These are phyloP conservation scores for Cercospora sp. DNA, from an alignment of 2,329 filamentous ascomycete genomes.

Conservation along the genomic window DNA sequence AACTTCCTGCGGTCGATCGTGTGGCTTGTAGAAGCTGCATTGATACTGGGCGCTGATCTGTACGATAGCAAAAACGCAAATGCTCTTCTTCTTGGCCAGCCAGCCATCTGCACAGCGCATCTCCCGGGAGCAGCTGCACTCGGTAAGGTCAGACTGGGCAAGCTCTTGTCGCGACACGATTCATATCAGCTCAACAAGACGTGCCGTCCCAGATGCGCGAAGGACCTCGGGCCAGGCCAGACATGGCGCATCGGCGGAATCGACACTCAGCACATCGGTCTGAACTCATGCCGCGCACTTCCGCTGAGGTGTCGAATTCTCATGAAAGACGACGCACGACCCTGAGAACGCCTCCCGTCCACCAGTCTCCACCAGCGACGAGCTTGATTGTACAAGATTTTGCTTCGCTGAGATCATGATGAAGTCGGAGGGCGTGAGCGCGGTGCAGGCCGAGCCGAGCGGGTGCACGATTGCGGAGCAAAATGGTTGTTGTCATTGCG, in stretches of 20 bases:
- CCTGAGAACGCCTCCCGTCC: not conserved
- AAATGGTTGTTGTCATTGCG: not conserved
- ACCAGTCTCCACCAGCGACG: not conserved
- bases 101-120: not conserved
- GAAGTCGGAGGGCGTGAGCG: not conserved
- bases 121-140: not conserved
- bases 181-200: not conserved
- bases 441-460: not conserved
- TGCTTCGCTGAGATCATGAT: constrained; percentile 1
- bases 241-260: not conserved
- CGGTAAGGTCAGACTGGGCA: not conserved
- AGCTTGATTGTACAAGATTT: not conserved
- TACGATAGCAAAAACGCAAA: not conserved
- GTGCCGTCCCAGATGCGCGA: not conserved
- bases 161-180: not conserved
- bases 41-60: not conserved
- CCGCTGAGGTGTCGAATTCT: not conserved
- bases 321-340: not conserved
- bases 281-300: not conserved
- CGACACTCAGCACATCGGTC: not conserved
- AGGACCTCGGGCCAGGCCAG: not conserved
- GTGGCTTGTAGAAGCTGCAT: not conserved
- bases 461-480: not conserved
- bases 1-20: not conserved
- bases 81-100: not conserved